Evolutionary conservation across 2,329 filamentous ascomycete genomes (phyloP).

Genomic region (Stagonosporopsis rhizophila): DNA sequence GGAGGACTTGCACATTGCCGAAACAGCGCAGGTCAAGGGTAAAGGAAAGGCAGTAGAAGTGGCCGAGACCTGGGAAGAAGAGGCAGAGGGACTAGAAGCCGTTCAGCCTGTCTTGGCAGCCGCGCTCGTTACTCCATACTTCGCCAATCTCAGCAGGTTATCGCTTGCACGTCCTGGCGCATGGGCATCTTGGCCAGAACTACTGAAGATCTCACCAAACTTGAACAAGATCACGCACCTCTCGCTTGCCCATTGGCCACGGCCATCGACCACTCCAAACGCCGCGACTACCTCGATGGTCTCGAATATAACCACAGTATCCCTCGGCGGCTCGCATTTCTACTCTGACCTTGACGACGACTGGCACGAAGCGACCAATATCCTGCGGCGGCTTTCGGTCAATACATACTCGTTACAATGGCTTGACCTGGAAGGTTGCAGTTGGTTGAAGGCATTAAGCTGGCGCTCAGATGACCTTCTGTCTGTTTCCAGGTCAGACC

Average conservation of each 20-base stretch:
- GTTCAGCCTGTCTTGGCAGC: slow-evolving; percentile 19
- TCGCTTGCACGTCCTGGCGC: slow-evolving; percentile 62
- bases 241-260: slow-evolving; percentile 68
- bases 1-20: slow-evolving; percentile 22
- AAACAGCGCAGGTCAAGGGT: not conserved
- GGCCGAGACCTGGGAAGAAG: slow-evolving; percentile 58
- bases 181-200: slow-evolving; percentile 61
- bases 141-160: slow-evolving; percentile 63
- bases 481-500: slow-evolving; percentile 5
- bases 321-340: slow-evolving; percentile 59
- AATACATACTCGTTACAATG: slow-evolving; percentile 66
- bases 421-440: slow-evolving; percentile 68
- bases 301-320: slow-evolving; percentile 51
- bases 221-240: slow-evolving; percentile 67
- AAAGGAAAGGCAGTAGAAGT: slow-evolving; percentile 33
- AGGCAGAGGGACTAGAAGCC: slow-evolving; percentile 27
- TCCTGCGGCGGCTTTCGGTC: slow-evolving; percentile 63
- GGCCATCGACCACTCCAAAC: slow-evolving; percentile 64
- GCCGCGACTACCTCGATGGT: slow-evolving; percentile 56
- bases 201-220: slow-evolving; percentile 61
- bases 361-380: slow-evolving; percentile 62
- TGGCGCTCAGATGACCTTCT: slow-evolving; percentile 42
- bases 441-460: slow-evolving; percentile 62
- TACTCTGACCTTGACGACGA: slow-evolving; percentile 63
- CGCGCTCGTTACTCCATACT: slow-evolving; percentile 45